Percentiles rank a stretch among this genome's conserved stretches.
Evolutionary conservation across 441 rosid species (phyloP).

Genomic region (Syzygium malaccense): DNA sequence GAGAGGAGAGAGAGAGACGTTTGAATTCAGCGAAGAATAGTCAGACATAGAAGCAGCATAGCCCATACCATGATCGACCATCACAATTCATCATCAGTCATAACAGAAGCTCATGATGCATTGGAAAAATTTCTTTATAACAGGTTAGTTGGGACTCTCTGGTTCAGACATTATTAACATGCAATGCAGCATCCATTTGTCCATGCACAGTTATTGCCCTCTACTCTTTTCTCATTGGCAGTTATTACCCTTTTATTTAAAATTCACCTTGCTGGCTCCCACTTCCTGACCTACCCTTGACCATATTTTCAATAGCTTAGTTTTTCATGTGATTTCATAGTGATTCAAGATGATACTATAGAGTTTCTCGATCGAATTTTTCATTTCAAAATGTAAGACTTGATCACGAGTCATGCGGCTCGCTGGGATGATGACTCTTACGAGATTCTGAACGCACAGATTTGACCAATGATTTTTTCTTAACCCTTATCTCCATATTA

Average conservation of each 20-base stretch:
- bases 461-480: not conserved
- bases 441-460: not conserved
- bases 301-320: not conserved
- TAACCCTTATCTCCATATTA: not conserved
- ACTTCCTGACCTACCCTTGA: not conserved
- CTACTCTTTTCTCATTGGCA: not conserved
- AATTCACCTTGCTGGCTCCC: not conserved
- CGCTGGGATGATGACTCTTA: not conserved
- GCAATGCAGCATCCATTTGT: not conserved
- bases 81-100: not conserved
- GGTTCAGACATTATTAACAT: not conserved
- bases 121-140: not conserved
- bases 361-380: not conserved
- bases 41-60: not conserved
- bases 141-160: not conserved
- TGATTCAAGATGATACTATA: not conserved
- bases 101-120: not conserved
- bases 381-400: not conserved
- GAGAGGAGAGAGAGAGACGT: not conserved
- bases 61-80: conserved; percentile 4
- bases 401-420: not conserved
- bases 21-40: not conserved
- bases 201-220: not conserved
- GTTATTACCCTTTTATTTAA: not conserved
- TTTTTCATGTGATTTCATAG: not conserved